phyloP scores from a whole-genome alignment of 2,329 filamentous ascomycete species.

The Sporothrix brunneoviolacea region DNA sequence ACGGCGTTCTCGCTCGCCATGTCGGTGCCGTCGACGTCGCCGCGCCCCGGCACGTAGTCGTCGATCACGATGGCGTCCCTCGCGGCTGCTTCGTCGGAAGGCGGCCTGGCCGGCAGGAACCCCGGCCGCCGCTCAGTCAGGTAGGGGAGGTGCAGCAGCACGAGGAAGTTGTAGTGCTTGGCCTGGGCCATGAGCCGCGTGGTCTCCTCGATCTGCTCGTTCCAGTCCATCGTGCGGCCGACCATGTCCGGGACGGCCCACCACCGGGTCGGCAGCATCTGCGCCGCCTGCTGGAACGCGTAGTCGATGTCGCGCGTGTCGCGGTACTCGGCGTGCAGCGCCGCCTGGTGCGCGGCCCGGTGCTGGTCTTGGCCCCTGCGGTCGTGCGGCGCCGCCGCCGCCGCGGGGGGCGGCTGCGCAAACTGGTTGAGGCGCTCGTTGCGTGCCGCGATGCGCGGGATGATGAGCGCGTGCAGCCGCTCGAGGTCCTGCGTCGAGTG shows the following conservation, averaged over 20 bases:
- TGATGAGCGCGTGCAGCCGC: constrained; percentile 26
- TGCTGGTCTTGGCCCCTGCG: too few species aligned
- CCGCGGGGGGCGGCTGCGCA: neutral
- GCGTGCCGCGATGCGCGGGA: constrained; percentile 32
- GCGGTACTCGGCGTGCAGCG: constrained; percentile 19
- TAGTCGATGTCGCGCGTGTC: constrained; percentile 28
- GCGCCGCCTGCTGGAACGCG: constrained; percentile 26
- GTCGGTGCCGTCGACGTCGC: too few species aligned
- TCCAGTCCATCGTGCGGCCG: constrained; percentile 5
- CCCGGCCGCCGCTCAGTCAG: constrained; percentile 32
- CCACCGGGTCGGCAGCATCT: constrained; percentile 28
- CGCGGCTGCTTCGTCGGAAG: too few species aligned
- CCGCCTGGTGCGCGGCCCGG: neutral
- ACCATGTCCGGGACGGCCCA: constrained; percentile 29
- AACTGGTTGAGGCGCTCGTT: constrained; percentile 23
- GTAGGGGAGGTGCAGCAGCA: constrained; percentile 46
- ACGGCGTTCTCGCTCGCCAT: too few species aligned
- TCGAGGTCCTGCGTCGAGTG: constrained; percentile 22
- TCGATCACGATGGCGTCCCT: neutral
- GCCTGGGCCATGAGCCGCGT: constrained; percentile 30
- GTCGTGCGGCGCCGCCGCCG: too few species aligned
- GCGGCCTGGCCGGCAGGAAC: neutral
- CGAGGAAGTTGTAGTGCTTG: constrained; percentile 38
- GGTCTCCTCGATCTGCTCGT: constrained; percentile 16
- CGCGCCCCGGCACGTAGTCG: too few species aligned